Base-by-base conservation (phyloP, 176 grass and related monocot species). In the Hordeum marinum region DNA sequence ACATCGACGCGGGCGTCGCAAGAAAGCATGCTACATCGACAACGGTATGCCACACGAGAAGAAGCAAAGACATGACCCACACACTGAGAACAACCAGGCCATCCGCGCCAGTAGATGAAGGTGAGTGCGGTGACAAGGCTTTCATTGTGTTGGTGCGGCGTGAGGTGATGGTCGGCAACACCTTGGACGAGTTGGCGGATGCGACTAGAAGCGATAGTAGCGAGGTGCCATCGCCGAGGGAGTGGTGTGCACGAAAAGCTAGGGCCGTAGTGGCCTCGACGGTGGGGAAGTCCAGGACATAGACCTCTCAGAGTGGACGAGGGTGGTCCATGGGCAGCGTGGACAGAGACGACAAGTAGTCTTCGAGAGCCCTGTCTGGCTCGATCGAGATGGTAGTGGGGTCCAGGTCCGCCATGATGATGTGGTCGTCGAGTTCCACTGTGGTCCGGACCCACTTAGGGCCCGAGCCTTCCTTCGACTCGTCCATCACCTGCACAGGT, bases 181-280 rank as follows among this genome's bases (percentile, higher is more conserved):
- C 71, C 26, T 32, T 92, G 88, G 74, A 92, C 81, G 55, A 76
- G 17, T 23, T 88, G 85, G n/a, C 89, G 84, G 88, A 92, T 31
- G 94, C 94, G 5, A 97, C 36, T 76, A 97, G 87, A 84, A 97
- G 90, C 67, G 94, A 97, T 37, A 85, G 75, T 61, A 97, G 84
- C 46, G 92, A 97, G 86, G 79, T 81, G 81, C 94, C 94, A 20
- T 97, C 94, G 43, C 94, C 92, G 73, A 97, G 78, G 26, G 94
- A 94, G 82, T 97, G 94, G 80, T 97, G 92, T 63, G 86, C 11
- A 71, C 90, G 90, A 72, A 97, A 80, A 18, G 90, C 84, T 5
- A 66, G 20, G 9, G 86, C 69, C 6, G 95, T 83, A 24, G 43
- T 75, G 7, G 88, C 85, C 57, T 91, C 90, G n/a, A 85, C 58